A percentile compares a stretch with the other conserved stretches of the same genome.
phyloP scores from a whole-genome alignment of 2,329 filamentous ascomycete species.

The Aspergillus sp. region DNA sequence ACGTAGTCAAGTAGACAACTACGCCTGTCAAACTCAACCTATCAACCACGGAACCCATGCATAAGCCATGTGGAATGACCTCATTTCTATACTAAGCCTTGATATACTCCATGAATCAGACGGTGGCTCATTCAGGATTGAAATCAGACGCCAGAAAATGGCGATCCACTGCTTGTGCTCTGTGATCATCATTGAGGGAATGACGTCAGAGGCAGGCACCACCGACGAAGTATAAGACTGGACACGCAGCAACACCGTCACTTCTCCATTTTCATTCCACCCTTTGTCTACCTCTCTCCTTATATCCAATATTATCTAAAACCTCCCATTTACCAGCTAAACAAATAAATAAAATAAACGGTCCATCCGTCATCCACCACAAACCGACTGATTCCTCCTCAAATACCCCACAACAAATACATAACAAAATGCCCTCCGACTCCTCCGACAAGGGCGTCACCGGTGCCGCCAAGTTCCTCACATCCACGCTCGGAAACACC shows the following conservation, averaged over 20 bases:
- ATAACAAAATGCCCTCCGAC: slow-evolving; percentile 1
- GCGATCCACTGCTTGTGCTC: background rate
- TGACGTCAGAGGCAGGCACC: slow-evolving; percentile 4
- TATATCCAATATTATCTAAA: background rate
- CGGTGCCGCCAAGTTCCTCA: slow-evolving; percentile 56
- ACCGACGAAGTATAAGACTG: background rate
- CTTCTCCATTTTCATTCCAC: background rate
- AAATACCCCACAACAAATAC: background rate
- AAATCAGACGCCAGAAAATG: background rate
- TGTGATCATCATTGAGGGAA: background rate
- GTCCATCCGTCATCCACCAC: background rate
- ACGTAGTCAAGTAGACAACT: no score
- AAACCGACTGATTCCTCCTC: no score
- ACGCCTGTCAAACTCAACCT: background rate
- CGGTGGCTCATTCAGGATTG: background rate
- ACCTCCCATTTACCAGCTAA: background rate
- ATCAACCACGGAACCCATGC: background rate
- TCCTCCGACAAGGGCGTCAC: slow-evolving; percentile 43
- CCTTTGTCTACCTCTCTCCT: background rate
- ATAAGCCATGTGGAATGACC: slow-evolving; percentile 2
- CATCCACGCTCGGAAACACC: slow-evolving; percentile 56
- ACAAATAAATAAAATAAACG: background rate
- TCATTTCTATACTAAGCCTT: background rate
- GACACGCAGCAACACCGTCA: background rate
- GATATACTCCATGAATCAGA: background rate